Base-by-base conservation (phyloP, 2,329 filamentous ascomycete genomes). In the Pseudopithomyces maydicus region DNA sequence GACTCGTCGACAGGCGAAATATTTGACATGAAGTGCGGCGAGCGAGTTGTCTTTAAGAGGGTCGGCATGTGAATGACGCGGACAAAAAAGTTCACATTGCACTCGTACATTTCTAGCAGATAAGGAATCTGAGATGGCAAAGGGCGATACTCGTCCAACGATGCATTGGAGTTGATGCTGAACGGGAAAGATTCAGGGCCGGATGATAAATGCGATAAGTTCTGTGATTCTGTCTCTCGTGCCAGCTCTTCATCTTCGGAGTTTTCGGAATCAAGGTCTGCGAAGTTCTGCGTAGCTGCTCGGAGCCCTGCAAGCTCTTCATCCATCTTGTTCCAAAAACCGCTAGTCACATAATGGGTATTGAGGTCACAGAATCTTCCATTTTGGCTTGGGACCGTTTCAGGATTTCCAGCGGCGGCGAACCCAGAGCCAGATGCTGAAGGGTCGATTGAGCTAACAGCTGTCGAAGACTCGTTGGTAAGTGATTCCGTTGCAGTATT, bases 271-370 rank as follows among this genome's bases (percentile, higher is more conserved):
- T 72, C 78, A 53, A 81, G 76, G 10, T 72, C 78, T 54, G 81
- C 76, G 8, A 84, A 74, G 79, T 81, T 52, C 12, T 39, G 35
- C 8, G 19, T 15, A 49, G 42, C 54, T 74, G 42, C 72, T 33
- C 44, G 44, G 7, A 46, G 44, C 10, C 26, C 44, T 14, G 44
- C 26, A 33, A 84, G 82, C 77, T 85, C 84, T 45, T 85, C 82
- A 51, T 80, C 82, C n/a, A 85, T 77, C 1, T 79, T 78, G 2
- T 82, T 82, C 83, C 83, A 85, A 62, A 85, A 85, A 14, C 79
- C 79, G 58, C 76, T 84, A 54, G 80, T 80, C 11, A 85, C 70
- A 63, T 85, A 85, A 14, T 79, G 78, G 15, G 44, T 8, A 17
- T 33, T 33, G 26, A 10, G 2, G 6, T 29, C 44, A 33, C 26